Evolutionary conservation across 2,329 filamentous ascomycete species (phyloP).

Genomic region (Aspergillus flavus): DNA sequence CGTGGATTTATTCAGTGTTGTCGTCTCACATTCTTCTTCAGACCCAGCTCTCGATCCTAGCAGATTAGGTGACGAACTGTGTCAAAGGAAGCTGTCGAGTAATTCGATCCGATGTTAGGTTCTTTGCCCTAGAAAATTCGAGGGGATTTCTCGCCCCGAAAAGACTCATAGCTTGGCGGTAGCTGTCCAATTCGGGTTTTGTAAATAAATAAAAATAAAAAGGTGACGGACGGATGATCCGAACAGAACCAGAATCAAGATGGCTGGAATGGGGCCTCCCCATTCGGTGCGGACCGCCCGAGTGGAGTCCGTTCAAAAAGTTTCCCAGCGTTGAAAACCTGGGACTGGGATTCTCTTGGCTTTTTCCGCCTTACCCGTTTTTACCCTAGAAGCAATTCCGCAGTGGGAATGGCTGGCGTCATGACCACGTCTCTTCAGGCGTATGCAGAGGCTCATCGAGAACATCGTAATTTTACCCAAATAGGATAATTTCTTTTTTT

Average conservation of each 20-base stretch:
- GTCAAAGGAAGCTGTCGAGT: not conserved
- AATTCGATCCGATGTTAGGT: not conserved
- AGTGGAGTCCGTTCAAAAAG: conserved; percentile 13
- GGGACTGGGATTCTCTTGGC: not conserved
- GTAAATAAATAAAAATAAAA: no score
- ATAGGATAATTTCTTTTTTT: not conserved
- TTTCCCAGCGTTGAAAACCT: not conserved
- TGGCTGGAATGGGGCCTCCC: conserved; percentile 17
- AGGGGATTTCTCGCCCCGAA: not conserved
- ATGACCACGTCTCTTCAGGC: not conserved
- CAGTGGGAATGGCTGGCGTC: not conserved
- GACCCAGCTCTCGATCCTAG: not conserved
- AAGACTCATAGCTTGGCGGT: not conserved
- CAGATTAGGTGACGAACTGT: not conserved
- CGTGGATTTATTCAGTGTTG: not conserved
- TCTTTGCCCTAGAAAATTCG: not conserved
- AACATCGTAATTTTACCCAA: not conserved
- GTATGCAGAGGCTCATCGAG: not conserved
- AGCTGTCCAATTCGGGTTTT: not conserved
- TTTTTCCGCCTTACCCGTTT: conserved; percentile 1
- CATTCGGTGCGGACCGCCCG: conserved; percentile 23
- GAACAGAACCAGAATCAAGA: conserved; percentile 6
- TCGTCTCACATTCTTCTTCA: not conserved
- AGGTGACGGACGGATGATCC: not conserved
- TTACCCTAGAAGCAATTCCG: not conserved